Conservation (phyloP, 495 filamentous ascomycete genomes). For the Hyaloscypha variabilis region DNA sequence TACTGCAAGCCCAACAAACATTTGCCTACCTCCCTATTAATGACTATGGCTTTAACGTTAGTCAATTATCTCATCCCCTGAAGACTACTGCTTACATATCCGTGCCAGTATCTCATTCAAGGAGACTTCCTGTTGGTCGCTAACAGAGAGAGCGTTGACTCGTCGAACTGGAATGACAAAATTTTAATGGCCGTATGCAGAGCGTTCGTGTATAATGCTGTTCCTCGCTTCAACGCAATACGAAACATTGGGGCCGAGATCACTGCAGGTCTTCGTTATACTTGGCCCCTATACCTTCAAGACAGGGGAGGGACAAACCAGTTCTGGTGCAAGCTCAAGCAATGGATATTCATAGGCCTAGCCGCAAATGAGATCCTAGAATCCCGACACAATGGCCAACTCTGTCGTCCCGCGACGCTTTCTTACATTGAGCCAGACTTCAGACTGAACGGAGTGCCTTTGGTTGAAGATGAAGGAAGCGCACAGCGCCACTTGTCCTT, state of each 20-base stretch:
- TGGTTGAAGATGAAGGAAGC: not conserved
- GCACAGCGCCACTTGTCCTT: not conserved
- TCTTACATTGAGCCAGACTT: not conserved
- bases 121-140: constrained; percentile 10
- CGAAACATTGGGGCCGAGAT: not conserved
- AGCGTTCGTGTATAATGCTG: not conserved
- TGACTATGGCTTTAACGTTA: constrained; percentile 15
- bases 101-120: constrained; percentile 13
- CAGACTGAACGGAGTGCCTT: not conserved
- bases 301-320: not conserved
- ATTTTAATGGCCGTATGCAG: not conserved
- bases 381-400: not conserved
- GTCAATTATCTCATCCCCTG: not conserved
- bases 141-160: not conserved
- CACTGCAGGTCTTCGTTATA: not conserved
- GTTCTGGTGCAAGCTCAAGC: not conserved
- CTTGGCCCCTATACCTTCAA: not conserved
- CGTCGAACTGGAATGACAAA: not conserved
- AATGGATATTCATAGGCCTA: not conserved
- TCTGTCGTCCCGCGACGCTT: not conserved
- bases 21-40: constrained; percentile 14
- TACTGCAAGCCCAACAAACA: not conserved
- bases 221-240: not conserved
- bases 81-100: not conserved
- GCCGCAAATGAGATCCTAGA: not conserved